A percentile compares a stretch with the other conserved stretches of the same genome.
Conservation (phyloP, 2,329 filamentous ascomycete species). For the Fusarium napiforme region DNA sequence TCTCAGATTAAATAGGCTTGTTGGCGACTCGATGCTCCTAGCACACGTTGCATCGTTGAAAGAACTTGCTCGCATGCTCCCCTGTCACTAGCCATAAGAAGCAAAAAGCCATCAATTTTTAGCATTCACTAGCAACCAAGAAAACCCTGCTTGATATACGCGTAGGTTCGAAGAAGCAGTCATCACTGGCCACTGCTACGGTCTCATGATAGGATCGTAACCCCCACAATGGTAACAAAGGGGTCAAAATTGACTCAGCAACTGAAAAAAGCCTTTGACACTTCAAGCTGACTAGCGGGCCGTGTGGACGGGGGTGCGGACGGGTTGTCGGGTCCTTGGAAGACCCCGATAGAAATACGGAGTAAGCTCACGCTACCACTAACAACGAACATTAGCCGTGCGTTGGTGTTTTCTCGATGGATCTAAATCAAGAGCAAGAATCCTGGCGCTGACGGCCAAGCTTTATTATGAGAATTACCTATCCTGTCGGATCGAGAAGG, state of each 20-base stretch:
- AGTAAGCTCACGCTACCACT: neutral
- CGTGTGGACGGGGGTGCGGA: slow-evolving; percentile 11
- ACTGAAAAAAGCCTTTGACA: neutral
- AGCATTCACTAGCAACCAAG: neutral
- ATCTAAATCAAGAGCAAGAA: neutral
- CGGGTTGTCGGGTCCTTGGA: slow-evolving; percentile 48
- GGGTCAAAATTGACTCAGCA: neutral
- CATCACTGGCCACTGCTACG: neutral
- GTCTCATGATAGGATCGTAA: neutral
- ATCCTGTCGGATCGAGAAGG: neutral
- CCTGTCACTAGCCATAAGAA: neutral
- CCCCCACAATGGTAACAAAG: slow-evolving; percentile 4
- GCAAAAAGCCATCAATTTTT: neutral
- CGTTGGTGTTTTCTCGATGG: neutral
- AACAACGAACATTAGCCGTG: neutral
- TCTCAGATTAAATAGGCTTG: neutral
- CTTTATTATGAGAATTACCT: neutral
- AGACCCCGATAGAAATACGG: slow-evolving; percentile 45
- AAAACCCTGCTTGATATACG: neutral
- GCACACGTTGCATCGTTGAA: neutral
- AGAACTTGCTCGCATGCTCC: neutral
- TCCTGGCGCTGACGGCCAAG: slow-evolving; percentile 19
- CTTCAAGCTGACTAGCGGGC: slow-evolving; percentile 5
- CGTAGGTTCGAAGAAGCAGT: neutral
- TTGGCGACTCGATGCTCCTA: neutral